Conservation (phyloP, 345 rosid species). For the Geranium brycei region DNA sequence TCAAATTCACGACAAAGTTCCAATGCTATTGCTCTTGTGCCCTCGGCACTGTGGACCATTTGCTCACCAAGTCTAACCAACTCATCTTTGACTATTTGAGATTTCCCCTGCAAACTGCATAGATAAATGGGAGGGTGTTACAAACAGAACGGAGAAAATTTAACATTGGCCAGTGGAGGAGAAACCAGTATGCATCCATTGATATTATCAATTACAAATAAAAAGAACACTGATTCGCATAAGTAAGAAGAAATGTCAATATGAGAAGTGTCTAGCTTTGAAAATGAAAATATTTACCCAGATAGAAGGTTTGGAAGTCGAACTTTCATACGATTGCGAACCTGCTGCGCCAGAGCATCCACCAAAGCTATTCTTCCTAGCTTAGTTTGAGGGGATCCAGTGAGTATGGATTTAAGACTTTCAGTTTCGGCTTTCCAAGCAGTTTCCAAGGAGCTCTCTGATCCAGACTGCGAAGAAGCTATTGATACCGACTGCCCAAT, state of each 20-base stretch:
- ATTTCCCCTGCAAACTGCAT: constrained; percentile 88
- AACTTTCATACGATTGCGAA: constrained; percentile 66
- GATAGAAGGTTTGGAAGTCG: constrained; percentile 66
- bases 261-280: background rate
- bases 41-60: constrained; percentile 80
- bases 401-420: constrained; percentile 57
- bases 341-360: constrained; percentile 58
- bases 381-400: constrained; percentile 57
- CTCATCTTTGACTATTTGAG: constrained; percentile 81
- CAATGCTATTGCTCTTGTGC: constrained; percentile 83
- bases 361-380: constrained; percentile 71
- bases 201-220: background rate
- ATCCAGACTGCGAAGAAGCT: constrained; percentile 61
- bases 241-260: background rate
- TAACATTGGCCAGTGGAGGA: background rate
- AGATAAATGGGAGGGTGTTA: background rate
- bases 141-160: background rate
- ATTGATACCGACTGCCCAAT: constrained; percentile 75
- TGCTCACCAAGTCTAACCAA: constrained; percentile 76
- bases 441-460: constrained; percentile 65
- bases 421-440: constrained; percentile 79
- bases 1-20: constrained; percentile 97
- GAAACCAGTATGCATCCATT: background rate
- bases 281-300: constrained; percentile 30
- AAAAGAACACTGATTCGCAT: background rate